Conservation (phyloP, 768 basidiomycete species). For the Panellus pusillus region DNA sequence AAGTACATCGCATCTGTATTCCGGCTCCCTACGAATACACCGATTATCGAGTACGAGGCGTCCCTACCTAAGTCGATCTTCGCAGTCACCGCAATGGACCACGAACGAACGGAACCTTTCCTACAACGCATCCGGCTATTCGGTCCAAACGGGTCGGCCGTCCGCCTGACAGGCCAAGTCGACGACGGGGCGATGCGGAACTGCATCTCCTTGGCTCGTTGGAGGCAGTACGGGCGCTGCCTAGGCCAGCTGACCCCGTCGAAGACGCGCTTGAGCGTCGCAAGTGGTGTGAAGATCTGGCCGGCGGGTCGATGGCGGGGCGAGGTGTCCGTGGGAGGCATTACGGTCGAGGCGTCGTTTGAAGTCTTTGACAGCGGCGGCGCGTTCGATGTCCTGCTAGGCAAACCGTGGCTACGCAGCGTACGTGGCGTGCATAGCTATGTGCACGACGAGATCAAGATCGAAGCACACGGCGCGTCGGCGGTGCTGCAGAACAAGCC, state of each 20-base stretch:
- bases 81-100: background rate
- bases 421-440: constrained; percentile 8
- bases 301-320: no score
- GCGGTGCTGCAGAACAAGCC: constrained; percentile 5
- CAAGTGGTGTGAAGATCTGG: no score
- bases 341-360: background rate
- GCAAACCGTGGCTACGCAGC: constrained; percentile 14
- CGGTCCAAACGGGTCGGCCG: background rate
- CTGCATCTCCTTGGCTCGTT: background rate
- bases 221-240: constrained; percentile 8
- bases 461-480: background rate
- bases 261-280: background rate
- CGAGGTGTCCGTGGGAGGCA: constrained; percentile 3
- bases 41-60: background rate
- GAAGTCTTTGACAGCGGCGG: constrained; percentile 7
- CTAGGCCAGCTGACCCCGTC: background rate
- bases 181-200: no score
- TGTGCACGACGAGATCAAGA: constrained; percentile 2
- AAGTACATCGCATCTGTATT: no score
- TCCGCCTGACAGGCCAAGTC: constrained; percentile 4
- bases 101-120: constrained; percentile 2
- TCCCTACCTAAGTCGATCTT: constrained; percentile 1
- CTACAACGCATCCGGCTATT: constrained; percentile 7
- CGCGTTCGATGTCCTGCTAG: constrained; percentile 9
- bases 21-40: constrained; percentile 1